phyloP scores from a whole-genome alignment of 2,329 filamentous ascomycete genomes.

The Aspergillus persii region DNA sequence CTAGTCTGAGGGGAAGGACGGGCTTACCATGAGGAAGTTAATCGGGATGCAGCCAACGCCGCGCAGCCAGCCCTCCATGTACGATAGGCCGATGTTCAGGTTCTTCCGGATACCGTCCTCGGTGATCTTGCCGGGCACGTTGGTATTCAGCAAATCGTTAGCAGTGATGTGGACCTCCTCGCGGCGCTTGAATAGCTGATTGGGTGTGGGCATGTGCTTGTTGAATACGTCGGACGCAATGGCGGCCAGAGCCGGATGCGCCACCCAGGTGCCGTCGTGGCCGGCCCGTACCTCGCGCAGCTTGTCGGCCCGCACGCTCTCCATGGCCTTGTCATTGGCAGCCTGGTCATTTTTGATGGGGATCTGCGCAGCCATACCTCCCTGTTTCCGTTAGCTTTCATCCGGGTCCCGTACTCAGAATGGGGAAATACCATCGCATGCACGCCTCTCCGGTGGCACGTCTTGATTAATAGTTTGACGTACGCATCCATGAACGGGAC shows the following conservation, averaged over 20 bases:
- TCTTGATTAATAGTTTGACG: slow-evolving; percentile 95
- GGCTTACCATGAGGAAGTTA: slow-evolving; percentile 81
- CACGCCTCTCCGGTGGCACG: slow-evolving; percentile 93
- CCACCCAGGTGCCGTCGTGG: slow-evolving; percentile 97
- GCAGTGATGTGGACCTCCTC: slow-evolving; percentile 83
- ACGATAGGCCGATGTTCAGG: slow-evolving; percentile 90
- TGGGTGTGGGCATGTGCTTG: slow-evolving; percentile 96
- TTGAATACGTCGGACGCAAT: slow-evolving; percentile 95
- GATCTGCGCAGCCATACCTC: slow-evolving; percentile 98
- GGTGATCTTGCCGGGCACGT: slow-evolving; percentile 86
- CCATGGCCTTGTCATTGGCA: slow-evolving; percentile 94
- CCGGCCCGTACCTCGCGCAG: slow-evolving; percentile 91
- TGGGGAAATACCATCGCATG: slow-evolving; percentile 72
- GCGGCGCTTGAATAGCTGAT: slow-evolving; percentile 87
- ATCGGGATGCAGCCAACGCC: slow-evolving; percentile 95
- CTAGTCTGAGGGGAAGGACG: neutral
- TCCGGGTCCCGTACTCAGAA: neutral
- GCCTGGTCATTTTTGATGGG: slow-evolving; percentile 92
- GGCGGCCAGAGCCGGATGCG: slow-evolving; percentile 83
- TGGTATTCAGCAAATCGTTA: slow-evolving; percentile 97
- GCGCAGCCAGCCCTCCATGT: slow-evolving; percentile 98
- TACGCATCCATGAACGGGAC: slow-evolving; percentile 98
- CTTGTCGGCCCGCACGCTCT: slow-evolving; percentile 89
- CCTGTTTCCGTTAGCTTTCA: slow-evolving; percentile 29
- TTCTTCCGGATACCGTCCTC: slow-evolving; percentile 97